phyloP scores from a whole-genome alignment of 2,329 filamentous ascomycete genomes.

The Colletotrichum acutatum region DNA sequence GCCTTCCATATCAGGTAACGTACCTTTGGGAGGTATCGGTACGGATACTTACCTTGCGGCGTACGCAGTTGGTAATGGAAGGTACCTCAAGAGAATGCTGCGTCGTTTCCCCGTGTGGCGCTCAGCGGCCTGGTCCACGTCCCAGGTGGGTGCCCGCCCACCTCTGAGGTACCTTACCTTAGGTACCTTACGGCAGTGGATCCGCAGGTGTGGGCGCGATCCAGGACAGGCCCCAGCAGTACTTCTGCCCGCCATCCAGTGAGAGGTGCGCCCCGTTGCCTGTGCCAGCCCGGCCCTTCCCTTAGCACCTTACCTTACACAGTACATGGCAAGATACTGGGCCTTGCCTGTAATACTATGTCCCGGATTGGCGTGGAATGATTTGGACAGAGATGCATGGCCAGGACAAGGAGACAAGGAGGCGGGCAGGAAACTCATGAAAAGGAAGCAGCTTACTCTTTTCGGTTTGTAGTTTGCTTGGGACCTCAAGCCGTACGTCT shows the following conservation, averaged over 20 bases:
- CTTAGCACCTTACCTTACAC: not conserved
- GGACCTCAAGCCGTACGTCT: not conserved
- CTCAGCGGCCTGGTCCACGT: not conserved
- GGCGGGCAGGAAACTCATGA: not conserved
- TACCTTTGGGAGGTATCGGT: not conserved
- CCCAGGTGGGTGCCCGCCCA: not conserved
- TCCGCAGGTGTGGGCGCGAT: not conserved
- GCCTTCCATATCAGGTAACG: not conserved
- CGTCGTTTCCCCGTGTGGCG: not conserved
- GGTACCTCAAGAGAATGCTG: not conserved
- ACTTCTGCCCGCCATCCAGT: constrained; percentile 24
- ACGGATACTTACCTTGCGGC: no score
- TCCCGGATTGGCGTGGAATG: not conserved
- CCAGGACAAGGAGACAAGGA: not conserved
- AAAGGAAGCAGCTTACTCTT: not conserved
- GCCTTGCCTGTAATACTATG: no score
- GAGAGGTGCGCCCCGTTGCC: constrained; percentile 19
- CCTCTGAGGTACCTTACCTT: no score
- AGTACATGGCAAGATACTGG: no score
- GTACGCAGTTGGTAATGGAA: no score
- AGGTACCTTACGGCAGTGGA: not conserved
- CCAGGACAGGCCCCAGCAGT: constrained; percentile 14
- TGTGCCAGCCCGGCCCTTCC: constrained; percentile 26
- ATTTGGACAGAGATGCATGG: not conserved
- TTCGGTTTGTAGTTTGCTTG: not conserved